These are phyloP conservation scores for Conidiobolus incongruus DNA, from an alignment of 371 early-diverging fungal species.

Conservation along the genomic window DNA sequence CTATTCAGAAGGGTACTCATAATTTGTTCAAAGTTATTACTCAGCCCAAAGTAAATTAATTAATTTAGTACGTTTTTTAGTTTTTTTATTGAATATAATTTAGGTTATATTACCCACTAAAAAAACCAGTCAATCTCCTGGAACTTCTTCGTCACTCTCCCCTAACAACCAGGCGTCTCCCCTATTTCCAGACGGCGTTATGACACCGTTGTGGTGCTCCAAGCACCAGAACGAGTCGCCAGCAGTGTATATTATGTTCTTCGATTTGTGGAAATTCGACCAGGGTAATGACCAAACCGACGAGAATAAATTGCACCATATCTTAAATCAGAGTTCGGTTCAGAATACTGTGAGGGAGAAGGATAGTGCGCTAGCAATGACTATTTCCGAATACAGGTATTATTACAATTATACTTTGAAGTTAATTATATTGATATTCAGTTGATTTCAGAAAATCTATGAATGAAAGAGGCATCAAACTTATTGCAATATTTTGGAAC, in stretches of 20 bases:
- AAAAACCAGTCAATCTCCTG: background rate
- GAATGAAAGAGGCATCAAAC: slow-evolving; percentile 42
- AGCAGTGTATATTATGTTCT: slow-evolving; percentile 39
- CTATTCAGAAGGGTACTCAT: background rate
- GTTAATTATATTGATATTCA: background rate
- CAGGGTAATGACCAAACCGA: slow-evolving; percentile 1
- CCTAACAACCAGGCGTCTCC: slow-evolving; percentile 43
- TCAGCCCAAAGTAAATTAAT: background rate
- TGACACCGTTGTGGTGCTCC: slow-evolving; percentile 42
- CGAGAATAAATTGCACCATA: slow-evolving; percentile 9
- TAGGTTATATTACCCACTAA: background rate
- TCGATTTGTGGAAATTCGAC: slow-evolving; percentile 32
- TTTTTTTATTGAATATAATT: background rate
- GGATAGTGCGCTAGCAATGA: slow-evolving; percentile 27
- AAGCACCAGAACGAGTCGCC: slow-evolving; percentile 36
- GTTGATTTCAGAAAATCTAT: slow-evolving; percentile 42
- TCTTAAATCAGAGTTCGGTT: slow-evolving; percentile 25
- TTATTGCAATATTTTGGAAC: slow-evolving; percentile 40
- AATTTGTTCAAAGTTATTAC: background rate
- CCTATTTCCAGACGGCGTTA: slow-evolving; percentile 58
- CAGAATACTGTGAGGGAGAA: slow-evolving; percentile 29
- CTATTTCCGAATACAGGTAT: slow-evolving; percentile 41
- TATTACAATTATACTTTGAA: background rate
- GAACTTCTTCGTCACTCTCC: slow-evolving; percentile 22
- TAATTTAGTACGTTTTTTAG: background rate